phyloP scores from a whole-genome alignment of 768 basidiomycete species.

The Guyanaporus albipodus region DNA sequence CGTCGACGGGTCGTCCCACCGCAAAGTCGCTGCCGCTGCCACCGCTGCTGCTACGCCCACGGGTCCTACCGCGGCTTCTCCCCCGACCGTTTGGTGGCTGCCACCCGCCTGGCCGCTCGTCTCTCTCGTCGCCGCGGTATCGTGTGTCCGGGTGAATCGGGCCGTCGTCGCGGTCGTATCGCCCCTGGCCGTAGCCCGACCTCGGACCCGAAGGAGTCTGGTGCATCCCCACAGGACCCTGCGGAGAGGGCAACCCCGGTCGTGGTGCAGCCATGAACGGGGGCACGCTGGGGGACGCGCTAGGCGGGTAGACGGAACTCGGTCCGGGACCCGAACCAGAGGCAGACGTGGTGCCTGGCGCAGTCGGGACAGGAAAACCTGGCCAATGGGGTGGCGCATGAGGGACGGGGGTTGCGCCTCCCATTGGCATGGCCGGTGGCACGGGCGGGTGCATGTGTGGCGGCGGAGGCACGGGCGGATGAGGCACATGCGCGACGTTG shows the following conservation, averaged over 20 bases:
- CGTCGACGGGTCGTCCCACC: constrained; percentile 45
- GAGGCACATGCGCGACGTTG: constrained; percentile 18
- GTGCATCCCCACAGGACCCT: constrained; percentile 11
- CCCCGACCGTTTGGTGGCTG: constrained; percentile 31
- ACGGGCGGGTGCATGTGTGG: constrained; percentile 19
- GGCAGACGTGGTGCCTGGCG: constrained; percentile 9
- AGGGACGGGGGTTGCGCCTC: constrained; percentile 4
- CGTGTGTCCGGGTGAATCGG: constrained; percentile 14
- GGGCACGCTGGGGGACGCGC: neutral
- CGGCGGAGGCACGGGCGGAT: neutral
- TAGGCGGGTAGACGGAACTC: constrained; percentile 3
- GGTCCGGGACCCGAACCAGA: neutral
- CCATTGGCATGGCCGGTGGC: constrained; percentile 7
- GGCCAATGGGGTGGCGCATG: constrained; percentile 23
- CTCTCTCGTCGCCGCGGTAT: constrained; percentile 31
- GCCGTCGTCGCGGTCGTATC: constrained; percentile 28
- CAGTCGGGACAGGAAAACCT: constrained; percentile 23
- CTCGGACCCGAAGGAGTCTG: constrained; percentile 27
- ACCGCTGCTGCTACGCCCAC: constrained; percentile 18
- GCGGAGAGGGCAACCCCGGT: constrained; percentile 23
- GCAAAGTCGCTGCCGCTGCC: constrained; percentile 21
- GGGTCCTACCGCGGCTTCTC: constrained; percentile 29
- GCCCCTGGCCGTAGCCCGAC: constrained; percentile 27
- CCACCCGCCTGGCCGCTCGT: constrained; percentile 32
- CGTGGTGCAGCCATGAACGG: constrained; percentile 17